These are phyloP conservation scores for Corniculantispora saksenae DNA, from an alignment of 2,329 filamentous ascomycete species.

Conservation along the genomic window DNA sequence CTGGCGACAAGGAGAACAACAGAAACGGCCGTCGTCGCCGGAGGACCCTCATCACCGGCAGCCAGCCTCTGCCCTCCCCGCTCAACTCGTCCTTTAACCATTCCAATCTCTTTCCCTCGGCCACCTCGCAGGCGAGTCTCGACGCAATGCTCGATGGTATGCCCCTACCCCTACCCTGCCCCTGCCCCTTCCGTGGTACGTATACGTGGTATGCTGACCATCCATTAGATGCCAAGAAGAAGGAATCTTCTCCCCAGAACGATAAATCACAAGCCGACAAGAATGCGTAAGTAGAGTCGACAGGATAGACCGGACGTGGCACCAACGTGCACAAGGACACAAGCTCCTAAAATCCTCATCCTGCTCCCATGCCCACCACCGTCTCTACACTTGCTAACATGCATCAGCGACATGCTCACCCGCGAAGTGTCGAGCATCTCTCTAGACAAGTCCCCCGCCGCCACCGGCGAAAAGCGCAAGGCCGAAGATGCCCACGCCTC, in stretches of 20 bases:
- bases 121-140: slow-evolving; percentile 71
- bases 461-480: slow-evolving; percentile 62
- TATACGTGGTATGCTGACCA: too few relatives aligned
- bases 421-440: slow-evolving; percentile 95
- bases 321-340: too few relatives aligned
- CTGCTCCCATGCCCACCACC: too few relatives aligned
- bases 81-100: slow-evolving; percentile 89
- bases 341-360: too few relatives aligned
- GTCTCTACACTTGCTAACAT: slow-evolving; percentile 23
- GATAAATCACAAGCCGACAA: slow-evolving; percentile 85
- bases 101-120: slow-evolving; percentile 66
- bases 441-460: slow-evolving; percentile 70
- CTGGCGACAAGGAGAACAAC: slow-evolving; percentile 78
- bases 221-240: slow-evolving; percentile 40
- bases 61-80: slow-evolving; percentile 91
- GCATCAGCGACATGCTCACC: slow-evolving; percentile 77
- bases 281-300: slow-evolving; percentile 71
- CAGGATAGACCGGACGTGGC: too few relatives aligned
- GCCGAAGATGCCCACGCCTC: slow-evolving; percentile 57
- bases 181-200: too few relatives aligned
- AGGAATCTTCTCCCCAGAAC: slow-evolving; percentile 58
- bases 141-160: slow-evolving; percentile 82
- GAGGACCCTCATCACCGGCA: slow-evolving; percentile 93
- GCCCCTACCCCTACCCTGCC: too few relatives aligned
- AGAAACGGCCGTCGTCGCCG: slow-evolving; percentile 87